Evolutionary conservation across 2,329 filamentous ascomycete species (phyloP).

Genomic region (Colletotrichum incanum): DNA sequence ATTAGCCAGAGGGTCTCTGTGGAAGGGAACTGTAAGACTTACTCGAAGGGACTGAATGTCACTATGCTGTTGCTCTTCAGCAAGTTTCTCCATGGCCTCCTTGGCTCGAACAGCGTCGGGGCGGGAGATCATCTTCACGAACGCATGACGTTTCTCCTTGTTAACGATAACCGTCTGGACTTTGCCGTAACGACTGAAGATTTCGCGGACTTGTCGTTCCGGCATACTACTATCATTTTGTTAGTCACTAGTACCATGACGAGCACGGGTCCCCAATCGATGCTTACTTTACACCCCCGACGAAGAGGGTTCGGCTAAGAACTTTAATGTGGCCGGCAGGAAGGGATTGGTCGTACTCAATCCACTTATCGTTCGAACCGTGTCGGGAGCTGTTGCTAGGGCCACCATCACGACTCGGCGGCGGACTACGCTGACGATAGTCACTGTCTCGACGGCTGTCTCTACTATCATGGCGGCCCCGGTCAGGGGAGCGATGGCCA

Average conservation of each 20-base stretch:
- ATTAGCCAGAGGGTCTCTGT: slow-evolving; percentile 15
- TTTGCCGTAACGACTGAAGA: slow-evolving; percentile 86
- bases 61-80: slow-evolving; percentile 56
- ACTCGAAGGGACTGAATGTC: slow-evolving; percentile 68
- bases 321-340: slow-evolving; percentile 89
- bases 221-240: slow-evolving; percentile 70
- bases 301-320: slow-evolving; percentile 93
- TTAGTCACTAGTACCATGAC: slow-evolving; percentile 45
- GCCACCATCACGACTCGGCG: slow-evolving; percentile 69
- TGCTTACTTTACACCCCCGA: slow-evolving; percentile 92
- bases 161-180: slow-evolving; percentile 99
- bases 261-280: slow-evolving; percentile 14
- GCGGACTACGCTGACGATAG: slow-evolving; percentile 91
- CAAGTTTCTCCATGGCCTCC: slow-evolving; percentile 86
- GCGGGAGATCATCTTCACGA: slow-evolving; percentile 98
- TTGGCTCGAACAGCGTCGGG: slow-evolving; percentile 88
- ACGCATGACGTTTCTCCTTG: slow-evolving; percentile 97
- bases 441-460: slow-evolving; percentile 72
- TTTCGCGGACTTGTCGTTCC: slow-evolving; percentile 84
- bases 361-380: slow-evolving; percentile 72
- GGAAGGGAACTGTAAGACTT: slow-evolving; percentile 56
- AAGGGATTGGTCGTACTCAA: slow-evolving; percentile 84
- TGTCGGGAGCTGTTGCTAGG: slow-evolving; percentile 72
- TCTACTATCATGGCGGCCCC: slow-evolving; percentile 70
- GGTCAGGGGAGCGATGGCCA: slow-evolving; percentile 77